These are phyloP conservation scores for Gynandropsis gynandra DNA, from an alignment of 345 rosid genomes.

Conservation along the genomic window DNA sequence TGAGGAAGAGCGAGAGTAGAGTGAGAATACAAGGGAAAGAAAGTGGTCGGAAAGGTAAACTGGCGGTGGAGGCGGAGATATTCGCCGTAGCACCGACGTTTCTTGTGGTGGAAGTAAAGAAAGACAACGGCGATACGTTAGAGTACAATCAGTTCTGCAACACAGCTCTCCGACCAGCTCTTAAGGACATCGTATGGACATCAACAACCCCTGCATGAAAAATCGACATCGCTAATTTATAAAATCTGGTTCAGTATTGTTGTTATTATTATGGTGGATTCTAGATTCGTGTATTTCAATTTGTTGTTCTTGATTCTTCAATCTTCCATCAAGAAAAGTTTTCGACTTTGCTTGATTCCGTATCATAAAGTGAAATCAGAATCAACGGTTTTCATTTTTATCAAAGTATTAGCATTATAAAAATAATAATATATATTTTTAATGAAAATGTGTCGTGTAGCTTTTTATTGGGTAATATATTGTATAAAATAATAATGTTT, in stretches of 20 bases:
- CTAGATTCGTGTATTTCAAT: slow-evolving; percentile 16
- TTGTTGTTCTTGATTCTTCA: slow-evolving; percentile 24
- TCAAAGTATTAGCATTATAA: too few relatives aligned
- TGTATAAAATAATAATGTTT: too few relatives aligned
- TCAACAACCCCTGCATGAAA: slow-evolving; percentile 43
- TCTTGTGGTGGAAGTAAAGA: slow-evolving; percentile 80
- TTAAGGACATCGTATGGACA: slow-evolving; percentile 83
- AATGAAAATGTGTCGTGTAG: too few relatives aligned
- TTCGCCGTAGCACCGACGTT: slow-evolving; percentile 72
- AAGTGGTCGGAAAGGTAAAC: slow-evolving; percentile 77
- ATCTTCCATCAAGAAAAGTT: background rate
- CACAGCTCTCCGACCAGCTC: slow-evolving; percentile 80
- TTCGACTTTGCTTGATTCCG: background rate
- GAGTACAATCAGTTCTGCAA: slow-evolving; percentile 88
- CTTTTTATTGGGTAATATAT: too few relatives aligned
- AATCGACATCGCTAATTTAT: background rate
- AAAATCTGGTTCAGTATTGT: background rate
- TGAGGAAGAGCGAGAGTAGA: slow-evolving; percentile 63
- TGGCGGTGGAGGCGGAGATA: slow-evolving; percentile 69
- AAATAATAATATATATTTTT: too few relatives aligned
- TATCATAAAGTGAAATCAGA: too few relatives aligned
- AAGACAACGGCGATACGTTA: slow-evolving; percentile 77
- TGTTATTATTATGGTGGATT: slow-evolving; percentile 5
- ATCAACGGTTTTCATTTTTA: too few relatives aligned
- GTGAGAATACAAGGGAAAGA: slow-evolving; percentile 73